Base-by-base conservation (phyloP, 2,329 filamentous ascomycete genomes). In the Biscogniauxia sp. region DNA sequence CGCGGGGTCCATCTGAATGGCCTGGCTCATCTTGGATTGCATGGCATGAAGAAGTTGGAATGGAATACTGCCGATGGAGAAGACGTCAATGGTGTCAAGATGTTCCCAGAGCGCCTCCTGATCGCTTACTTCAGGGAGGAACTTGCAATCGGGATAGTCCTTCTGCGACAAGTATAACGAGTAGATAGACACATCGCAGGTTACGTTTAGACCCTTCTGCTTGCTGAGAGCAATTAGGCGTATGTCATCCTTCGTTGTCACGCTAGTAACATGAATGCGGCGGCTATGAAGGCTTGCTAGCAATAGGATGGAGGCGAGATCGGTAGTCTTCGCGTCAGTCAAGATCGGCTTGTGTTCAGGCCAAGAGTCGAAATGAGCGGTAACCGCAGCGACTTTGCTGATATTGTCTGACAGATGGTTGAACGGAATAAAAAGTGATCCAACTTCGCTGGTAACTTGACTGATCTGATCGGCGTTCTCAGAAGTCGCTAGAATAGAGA, bases 101-200 rank as follows among this genome's bases (percentile, higher is more conserved):
- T 92, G 82, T 64, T 89, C 84, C 90, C 90, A 93, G 13, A 93
- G 81, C 49, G 88, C 88, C 60, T 83, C 80, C 75, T 93, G 90
- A 69, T 93, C 90, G 63, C 84, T 80, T 20, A 76, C 78, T 1
- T 86, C 88, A 11, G 90, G 90, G 57, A 93, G 79, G 68, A 85
- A 84, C 62, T 81, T 78, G 72, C 85, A 91, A 59, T 85, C 81
- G 1, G 90, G 88, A 75, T 83, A 91, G 69, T 93, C 88, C 54
- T 85, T 80, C 69, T 87, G 88, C 4, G 88, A 88, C 23, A 93
- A 80, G 79, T 92, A 93, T 51, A 93, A 81, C 19, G 88, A 85
- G 79, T 91, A 93, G 69, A 93, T 83, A n/a, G 88, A 89, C 51
- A 93, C 90, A 73, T 93, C 90, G 75, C 90, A 93, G 20, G 90